Conservation (phyloP, 208 protist genomes). For the Wallacemonas collosoma region DNA sequence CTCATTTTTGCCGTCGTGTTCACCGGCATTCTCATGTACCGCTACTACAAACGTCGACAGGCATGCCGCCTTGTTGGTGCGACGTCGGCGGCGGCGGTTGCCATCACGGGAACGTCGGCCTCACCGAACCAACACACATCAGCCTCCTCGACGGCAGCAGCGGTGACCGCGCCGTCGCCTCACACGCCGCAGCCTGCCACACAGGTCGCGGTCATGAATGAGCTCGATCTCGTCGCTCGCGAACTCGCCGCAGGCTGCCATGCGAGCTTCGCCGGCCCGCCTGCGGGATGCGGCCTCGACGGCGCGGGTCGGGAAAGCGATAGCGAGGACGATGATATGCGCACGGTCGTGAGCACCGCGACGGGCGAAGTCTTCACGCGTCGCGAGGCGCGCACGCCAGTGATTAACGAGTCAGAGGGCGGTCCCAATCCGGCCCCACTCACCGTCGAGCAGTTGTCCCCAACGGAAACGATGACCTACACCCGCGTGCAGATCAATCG, state of each 20-base stretch:
- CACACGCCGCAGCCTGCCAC: background rate
- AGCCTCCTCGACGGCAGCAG: background rate
- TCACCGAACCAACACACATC: too few species aligned
- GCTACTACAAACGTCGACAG: conserved; percentile 18
- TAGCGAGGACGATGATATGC: conserved; percentile 14
- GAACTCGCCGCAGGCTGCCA: conserved; percentile 16
- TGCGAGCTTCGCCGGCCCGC: conserved; percentile 2
- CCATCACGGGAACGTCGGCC: background rate
- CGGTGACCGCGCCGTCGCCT: background rate
- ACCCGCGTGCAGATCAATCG: conserved; percentile 49
- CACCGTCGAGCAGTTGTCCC: conserved; percentile 31
- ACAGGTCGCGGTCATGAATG: conserved; percentile 17
- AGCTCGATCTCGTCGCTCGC: conserved; percentile 18
- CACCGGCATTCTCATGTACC: conserved; percentile 25
- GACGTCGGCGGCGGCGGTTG: conserved; percentile 1
- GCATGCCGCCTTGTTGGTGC: background rate
- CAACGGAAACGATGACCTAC: conserved; percentile 32
- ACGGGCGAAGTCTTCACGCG: conserved; percentile 20
- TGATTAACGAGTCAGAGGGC: conserved; percentile 24
- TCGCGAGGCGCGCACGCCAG: conserved; percentile 23
- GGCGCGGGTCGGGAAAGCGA: background rate
- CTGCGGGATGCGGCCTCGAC: background rate
- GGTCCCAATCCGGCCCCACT: conserved; percentile 18
- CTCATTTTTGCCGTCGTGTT: conserved; percentile 41
- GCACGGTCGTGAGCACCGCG: conserved; percentile 23